A percentile compares a stretch with the other conserved stretches of the same genome.
phyloP scores from a whole-genome alignment of 176 grass and related monocot genomes.

The Hyparrhenia diplandra region DNA sequence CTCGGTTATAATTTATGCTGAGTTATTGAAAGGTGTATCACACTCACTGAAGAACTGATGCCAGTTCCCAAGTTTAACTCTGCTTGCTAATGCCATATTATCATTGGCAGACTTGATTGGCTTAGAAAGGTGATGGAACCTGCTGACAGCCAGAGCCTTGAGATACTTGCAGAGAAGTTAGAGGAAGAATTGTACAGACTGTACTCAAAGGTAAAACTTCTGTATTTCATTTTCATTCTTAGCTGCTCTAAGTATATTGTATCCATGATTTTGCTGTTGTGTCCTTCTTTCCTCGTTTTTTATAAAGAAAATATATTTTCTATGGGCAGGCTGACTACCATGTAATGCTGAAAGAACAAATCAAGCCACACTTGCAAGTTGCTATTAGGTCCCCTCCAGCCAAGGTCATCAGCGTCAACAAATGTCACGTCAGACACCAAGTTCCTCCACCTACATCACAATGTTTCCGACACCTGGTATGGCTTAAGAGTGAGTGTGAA shows the following conservation, averaged over 20 bases:
- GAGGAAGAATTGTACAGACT: conserved; percentile 18
- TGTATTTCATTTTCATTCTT: conserved; percentile 27
- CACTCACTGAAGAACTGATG: neutral
- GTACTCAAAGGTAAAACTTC: conserved; percentile 26
- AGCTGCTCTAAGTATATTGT: neutral
- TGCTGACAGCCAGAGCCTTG: neutral
- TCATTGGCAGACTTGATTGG: neutral
- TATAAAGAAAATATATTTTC: neutral
- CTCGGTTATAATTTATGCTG: neutral
- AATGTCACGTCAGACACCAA: conserved; percentile 24
- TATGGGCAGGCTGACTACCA: conserved; percentile 54
- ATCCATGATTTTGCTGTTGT: conserved; percentile 9
- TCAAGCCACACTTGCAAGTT: conserved; percentile 10
- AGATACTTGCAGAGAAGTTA: neutral
- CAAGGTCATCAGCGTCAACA: conserved; percentile 32
- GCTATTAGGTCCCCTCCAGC: neutral
- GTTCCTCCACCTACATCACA: conserved; percentile 40
- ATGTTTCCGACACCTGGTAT: conserved; percentile 74
- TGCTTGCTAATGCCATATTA: conserved; percentile 11
- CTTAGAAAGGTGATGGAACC: neutral
- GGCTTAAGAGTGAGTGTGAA: conserved; percentile 20
- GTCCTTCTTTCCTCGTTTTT: neutral
- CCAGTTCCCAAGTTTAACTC: too few relatives aligned
- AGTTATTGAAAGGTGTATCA: neutral
- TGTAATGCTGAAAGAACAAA: conserved; percentile 27